phyloP scores from a whole-genome alignment of 805 yeast species.

The Lachancea quebecensis region DNA sequence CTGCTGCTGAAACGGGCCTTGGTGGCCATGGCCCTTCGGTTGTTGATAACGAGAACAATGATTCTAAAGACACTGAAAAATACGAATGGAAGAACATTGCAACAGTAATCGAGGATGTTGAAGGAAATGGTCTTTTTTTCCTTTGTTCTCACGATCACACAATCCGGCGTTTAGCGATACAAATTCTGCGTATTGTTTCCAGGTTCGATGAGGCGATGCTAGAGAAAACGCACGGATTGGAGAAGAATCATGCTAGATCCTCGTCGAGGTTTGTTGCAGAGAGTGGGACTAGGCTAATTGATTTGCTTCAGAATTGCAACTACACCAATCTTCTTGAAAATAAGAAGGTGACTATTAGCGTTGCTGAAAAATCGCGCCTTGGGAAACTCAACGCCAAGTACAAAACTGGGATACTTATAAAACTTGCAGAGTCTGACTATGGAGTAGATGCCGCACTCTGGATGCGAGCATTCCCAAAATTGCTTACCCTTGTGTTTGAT shows the following conservation, averaged over 20 bases:
- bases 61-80: slow-evolving; percentile 40
- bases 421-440: slow-evolving; percentile 82
- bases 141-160: slow-evolving; percentile 79
- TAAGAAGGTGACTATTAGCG: slow-evolving; percentile 46
- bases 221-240: slow-evolving; percentile 35
- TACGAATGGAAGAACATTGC: slow-evolving; percentile 72
- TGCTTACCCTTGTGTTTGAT: slow-evolving; percentile 65
- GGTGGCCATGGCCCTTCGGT: slow-evolving; percentile 26
- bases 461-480: slow-evolving; percentile 79
- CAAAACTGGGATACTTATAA: slow-evolving; percentile 60
- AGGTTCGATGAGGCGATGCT: slow-evolving; percentile 80
- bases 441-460: slow-evolving; percentile 97
- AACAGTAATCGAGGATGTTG: slow-evolving; percentile 87
- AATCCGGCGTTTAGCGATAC: slow-evolving; percentile 67
- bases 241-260: slow-evolving; percentile 40
- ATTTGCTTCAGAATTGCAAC: slow-evolving; percentile 66
- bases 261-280: slow-evolving; percentile 69
- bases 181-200: slow-evolving; percentile 70
- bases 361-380: slow-evolving; percentile 72
- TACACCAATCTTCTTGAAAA: slow-evolving; percentile 53
- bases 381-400: slow-evolving; percentile 50
- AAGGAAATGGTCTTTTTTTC: slow-evolving; percentile 90
- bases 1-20: slow-evolving; percentile 27
- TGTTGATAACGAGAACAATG: slow-evolving; percentile 9
- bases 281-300: slow-evolving; percentile 67